A percentile compares a stretch with the other conserved stretches of the same genome.
Conservation (phyloP, 1,284 basidiomycete species). For the Tilletia horrida region DNA sequence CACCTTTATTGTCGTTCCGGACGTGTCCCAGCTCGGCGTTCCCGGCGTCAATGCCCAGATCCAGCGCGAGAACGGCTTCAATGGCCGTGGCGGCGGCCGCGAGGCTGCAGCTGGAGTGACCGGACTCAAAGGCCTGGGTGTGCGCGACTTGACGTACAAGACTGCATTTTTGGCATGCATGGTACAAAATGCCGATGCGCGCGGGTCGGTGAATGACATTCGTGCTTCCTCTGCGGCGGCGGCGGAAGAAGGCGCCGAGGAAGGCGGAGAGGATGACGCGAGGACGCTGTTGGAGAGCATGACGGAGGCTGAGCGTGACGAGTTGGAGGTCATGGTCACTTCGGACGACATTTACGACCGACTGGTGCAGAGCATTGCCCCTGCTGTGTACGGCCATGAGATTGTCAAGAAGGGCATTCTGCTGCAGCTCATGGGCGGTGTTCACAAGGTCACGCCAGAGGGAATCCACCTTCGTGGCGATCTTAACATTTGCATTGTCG, state of each 20-base stretch:
- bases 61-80: constrained; percentile 69
- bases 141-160: constrained; percentile 93
- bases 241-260: constrained; percentile 72
- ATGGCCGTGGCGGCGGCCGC: constrained; percentile 61
- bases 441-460: constrained; percentile 93
- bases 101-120: constrained; percentile 74
- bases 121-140: constrained; percentile 88
- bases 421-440: constrained; percentile 98
- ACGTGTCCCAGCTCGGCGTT: constrained; percentile 90
- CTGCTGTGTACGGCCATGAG: constrained; percentile 96
- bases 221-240: constrained; percentile 70
- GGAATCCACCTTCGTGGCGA: constrained; percentile 97
- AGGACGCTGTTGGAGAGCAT: constrained; percentile 74
- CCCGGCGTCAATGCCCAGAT: constrained; percentile 93
- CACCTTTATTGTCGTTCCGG: constrained; percentile 95
- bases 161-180: constrained; percentile 98
- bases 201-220: constrained; percentile 31
- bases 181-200: constrained; percentile 83
- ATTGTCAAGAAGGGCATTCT: constrained; percentile 97
- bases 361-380: constrained; percentile 90
- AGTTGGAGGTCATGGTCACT: constrained; percentile 88
- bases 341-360: constrained; percentile 89
- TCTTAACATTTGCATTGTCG: constrained; percentile 97
- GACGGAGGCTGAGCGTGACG: constrained; percentile 89
- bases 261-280: constrained; percentile 40